Conservation (phyloP, 176 grass and related monocot genomes). For the Eremochloa ophiuroides region DNA sequence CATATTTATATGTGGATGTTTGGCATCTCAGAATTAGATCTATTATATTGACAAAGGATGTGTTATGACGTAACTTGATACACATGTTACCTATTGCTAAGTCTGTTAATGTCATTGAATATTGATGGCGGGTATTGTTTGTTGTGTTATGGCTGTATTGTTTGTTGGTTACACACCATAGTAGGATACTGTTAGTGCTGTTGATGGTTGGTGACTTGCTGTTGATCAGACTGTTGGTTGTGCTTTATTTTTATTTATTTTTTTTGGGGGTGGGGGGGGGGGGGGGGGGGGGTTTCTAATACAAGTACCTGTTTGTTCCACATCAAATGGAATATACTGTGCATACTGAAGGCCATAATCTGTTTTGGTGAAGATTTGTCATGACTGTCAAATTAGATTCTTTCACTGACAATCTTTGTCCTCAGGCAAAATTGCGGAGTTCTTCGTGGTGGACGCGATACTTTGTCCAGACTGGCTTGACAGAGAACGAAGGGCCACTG, state of each 20-base stretch:
- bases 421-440: constrained; percentile 85
- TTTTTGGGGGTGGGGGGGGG: too few species aligned
- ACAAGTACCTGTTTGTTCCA: constrained; percentile 7
- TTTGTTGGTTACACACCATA: background rate
- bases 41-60: too few species aligned
- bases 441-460: constrained; percentile 95
- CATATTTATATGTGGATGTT: too few species aligned
- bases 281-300: too few species aligned
- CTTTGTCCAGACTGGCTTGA: constrained; percentile 86
- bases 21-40: too few species aligned
- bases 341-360: background rate
- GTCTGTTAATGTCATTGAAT: constrained; percentile 5
- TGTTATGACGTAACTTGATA: background rate
- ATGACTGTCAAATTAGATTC: background rate
- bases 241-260: background rate
- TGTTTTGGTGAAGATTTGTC: background rate
- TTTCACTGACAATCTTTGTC: background rate
- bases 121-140: constrained; percentile 4
- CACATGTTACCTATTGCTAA: background rate
- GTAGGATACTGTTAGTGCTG: background rate
- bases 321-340: background rate
- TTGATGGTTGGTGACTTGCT: background rate
- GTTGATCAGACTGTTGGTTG: background rate
- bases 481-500: constrained; percentile 70
- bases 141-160: background rate